These are phyloP conservation scores for Exophiala phaeomuriformis DNA, from an alignment of 2,329 filamentous ascomycete genomes.

Conservation along the genomic window DNA sequence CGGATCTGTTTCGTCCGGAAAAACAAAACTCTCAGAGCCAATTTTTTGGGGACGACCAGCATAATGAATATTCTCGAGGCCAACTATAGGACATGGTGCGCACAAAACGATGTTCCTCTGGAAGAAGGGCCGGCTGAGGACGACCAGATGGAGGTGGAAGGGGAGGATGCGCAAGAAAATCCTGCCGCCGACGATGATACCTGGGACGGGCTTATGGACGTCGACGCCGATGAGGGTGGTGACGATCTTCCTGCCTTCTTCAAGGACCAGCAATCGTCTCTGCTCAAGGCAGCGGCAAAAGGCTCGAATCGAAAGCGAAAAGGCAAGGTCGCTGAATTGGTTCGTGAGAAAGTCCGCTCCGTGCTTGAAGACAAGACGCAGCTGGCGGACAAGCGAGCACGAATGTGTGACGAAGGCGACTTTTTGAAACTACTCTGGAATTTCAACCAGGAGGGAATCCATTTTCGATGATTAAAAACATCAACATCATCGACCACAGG, in stretches of 20 bases:
- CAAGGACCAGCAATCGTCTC: conserved; percentile 50
- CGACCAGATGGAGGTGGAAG: conserved; percentile 33
- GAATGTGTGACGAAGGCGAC: conserved; percentile 86
- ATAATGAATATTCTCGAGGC: conserved; percentile 74
- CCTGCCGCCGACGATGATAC: conserved; percentile 20
- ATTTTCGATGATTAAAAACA: conserved; percentile 59
- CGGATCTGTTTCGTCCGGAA: conserved; percentile 77
- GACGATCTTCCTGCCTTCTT: conserved; percentile 81
- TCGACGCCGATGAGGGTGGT: conserved; percentile 51
- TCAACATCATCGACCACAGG: no score
- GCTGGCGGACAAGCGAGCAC: conserved; percentile 70
- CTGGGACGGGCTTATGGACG: conserved; percentile 43
- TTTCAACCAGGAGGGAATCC: conserved; percentile 88
- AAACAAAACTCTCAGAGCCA: conserved; percentile 80
- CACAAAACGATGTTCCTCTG: conserved; percentile 71
- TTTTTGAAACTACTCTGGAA: conserved; percentile 74
- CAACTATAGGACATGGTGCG: conserved; percentile 87
- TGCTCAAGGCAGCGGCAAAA: conserved; percentile 29
- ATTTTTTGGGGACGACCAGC: conserved; percentile 71
- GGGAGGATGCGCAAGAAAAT: conserved; percentile 35
- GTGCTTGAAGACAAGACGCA: conserved; percentile 75
- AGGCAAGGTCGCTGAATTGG: conserved; percentile 70
- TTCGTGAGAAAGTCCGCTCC: conserved; percentile 78
- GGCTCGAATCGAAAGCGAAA: conserved; percentile 60
- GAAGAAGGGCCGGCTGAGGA: conserved; percentile 54